Conservation (phyloP, 192 early-diverging fungal species). For the Coemansia biformis region DNA sequence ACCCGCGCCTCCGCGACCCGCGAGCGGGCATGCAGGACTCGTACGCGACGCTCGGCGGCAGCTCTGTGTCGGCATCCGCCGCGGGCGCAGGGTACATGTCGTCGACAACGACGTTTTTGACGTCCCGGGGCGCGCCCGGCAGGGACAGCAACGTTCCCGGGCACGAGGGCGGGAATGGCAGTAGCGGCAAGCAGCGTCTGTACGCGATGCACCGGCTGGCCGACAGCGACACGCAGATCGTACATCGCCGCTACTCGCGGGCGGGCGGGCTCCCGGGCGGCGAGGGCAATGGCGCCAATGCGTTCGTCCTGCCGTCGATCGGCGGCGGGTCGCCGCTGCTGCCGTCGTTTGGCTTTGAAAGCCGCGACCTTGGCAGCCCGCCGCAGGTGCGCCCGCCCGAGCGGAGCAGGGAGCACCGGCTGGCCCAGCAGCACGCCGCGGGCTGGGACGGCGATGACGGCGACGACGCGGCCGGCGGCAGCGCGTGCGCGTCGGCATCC, state of each 20-base stretch:
- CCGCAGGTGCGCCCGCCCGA: background rate
- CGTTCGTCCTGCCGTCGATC: conserved; percentile 31
- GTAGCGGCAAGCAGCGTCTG: conserved; percentile 6
- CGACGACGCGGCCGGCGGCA: conserved; percentile 6
- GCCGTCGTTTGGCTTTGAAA: conserved; percentile 24
- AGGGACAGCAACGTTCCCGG: background rate
- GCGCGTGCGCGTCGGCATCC: background rate
- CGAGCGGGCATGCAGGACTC: background rate
- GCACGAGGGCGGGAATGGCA: conserved; percentile 2
- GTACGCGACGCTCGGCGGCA: conserved; percentile 1
- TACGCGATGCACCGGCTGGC: conserved; percentile 29
- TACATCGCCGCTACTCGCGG: background rate
- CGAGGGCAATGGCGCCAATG: conserved; percentile 1
- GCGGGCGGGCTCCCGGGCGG: too few relatives aligned
- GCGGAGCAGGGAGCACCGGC: conserved; percentile 1
- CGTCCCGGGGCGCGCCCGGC: background rate
- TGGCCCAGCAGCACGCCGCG: background rate
- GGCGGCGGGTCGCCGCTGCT: conserved; percentile 39
- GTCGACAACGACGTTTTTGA: conserved; percentile 3
- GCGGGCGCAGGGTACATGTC: background rate
- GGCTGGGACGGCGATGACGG: conserved; percentile 6
- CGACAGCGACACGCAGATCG: conserved; percentile 26
- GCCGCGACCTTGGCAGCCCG: conserved; percentile 1
- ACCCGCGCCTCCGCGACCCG: background rate
- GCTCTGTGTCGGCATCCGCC: background rate